Evolutionary conservation across 2,329 filamentous ascomycete genomes (phyloP).

Genomic region (Talaromyces sp.): DNA sequence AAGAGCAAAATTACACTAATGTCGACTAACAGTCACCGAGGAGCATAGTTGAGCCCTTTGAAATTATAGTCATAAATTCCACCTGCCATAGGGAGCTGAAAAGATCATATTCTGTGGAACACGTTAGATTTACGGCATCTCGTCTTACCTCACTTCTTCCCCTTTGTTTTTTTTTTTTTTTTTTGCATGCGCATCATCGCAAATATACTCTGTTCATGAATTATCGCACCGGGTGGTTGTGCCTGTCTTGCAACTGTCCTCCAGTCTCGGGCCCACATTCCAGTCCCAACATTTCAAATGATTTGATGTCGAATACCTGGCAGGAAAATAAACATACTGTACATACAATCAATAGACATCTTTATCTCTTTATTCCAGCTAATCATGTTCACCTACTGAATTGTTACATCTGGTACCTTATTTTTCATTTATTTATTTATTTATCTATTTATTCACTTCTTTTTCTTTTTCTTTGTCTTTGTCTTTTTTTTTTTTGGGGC

Average conservation of each 20-base stretch:
- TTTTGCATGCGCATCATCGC: not conserved
- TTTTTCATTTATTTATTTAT: too few species aligned
- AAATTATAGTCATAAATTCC: not conserved
- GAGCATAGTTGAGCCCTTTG: conserved; percentile 46
- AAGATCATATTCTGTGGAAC: not conserved
- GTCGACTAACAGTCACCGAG: conserved; percentile 65
- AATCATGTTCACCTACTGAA: too few species aligned
- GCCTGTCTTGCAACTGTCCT: not conserved
- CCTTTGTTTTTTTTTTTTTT: too few species aligned
- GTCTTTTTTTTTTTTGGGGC: too few species aligned
- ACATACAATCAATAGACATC: conserved; percentile 5
- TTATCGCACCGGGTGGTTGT: not conserved
- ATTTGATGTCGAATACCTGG: conserved; percentile 11
- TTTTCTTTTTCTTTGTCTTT: too few species aligned
- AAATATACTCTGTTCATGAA: conserved; percentile 1
- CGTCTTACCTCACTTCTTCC: not conserved
- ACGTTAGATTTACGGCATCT: not conserved
- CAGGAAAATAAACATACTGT: conserved; percentile 15
- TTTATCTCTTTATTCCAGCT: not conserved
- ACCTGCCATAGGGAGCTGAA: not conserved
- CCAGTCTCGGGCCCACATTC: conserved; percentile 16
- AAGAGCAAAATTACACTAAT: conserved; percentile 70
- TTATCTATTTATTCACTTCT: too few species aligned
- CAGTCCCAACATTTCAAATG: conserved; percentile 21
- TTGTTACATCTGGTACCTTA: too few species aligned